Base-by-base conservation (phyloP, 164 flowering plant species). In the Euptelea pleiosperma region DNA sequence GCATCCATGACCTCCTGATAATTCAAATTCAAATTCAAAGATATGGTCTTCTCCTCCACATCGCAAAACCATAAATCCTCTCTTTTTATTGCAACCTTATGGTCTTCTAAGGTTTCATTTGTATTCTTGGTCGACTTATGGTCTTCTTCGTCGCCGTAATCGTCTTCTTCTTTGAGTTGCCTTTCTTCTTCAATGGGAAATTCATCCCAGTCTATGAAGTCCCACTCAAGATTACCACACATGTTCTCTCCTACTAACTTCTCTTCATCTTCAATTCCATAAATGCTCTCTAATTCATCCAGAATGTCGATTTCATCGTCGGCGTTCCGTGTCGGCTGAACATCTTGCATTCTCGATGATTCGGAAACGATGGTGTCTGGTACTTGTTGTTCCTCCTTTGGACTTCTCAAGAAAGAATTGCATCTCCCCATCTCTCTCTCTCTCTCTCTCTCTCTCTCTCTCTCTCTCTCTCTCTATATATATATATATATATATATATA, bases 1-100 rank as follows among this genome's bases (percentile, higher is more conserved):
- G 85, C 85, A 62, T 81, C 78, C 71, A 81, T 53, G 4, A 83
- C 89, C 1, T 81, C 77, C 52, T 83, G 77, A 66, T 83, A 75
- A 19, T 83, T 83, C 76, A 81, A 67, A 42, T 65, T 81, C 64
- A 80, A 51, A 41, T 83, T 80, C 76, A 83, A 54, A 31, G 73
- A 43, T 15, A 59, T 18, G 57, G 30, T 72, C 36, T 63, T 61
- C 52, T 69, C 65, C 21, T 65, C 61, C 10, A 52, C 67, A 12
- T 69, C 78, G 77, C 78, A 57, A 42, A 74, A 62, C 47, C 74
- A 77, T 8, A 35, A 7, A 31, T 18, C 42, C 26, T 74, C 81
- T 41, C 40, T 47, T 51, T 73, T 76, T 14, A 59, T 30, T 12
- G 63, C 44, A 26, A n/a, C 31, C 24, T 7, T 26, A 47, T 57